Conservation (phyloP, 768 basidiomycete genomes). For the Tylopilus felleus region DNA sequence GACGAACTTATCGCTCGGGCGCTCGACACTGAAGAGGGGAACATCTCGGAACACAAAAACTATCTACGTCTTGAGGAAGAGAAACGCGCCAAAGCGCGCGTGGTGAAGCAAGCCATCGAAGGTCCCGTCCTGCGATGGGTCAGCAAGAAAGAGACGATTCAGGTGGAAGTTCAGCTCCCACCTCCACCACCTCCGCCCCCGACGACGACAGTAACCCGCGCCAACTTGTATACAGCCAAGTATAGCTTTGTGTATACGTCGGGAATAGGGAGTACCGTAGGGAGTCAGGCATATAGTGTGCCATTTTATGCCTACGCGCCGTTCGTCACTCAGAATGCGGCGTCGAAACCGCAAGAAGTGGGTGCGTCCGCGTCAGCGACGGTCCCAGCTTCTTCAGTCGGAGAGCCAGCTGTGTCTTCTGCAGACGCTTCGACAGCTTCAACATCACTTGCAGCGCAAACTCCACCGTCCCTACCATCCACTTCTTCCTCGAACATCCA, state of each 20-base stretch:
- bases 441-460: not conserved
- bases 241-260: conserved; percentile 23
- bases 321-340: conserved; percentile 4
- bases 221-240: conserved; percentile 12
- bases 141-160: conserved; percentile 58
- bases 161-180: conserved; percentile 34
- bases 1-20: conserved; percentile 82
- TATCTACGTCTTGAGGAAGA: conserved; percentile 82
- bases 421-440: not conserved
- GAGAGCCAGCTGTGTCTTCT: not conserved
- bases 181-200: conserved; percentile 30
- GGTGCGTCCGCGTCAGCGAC: not conserved
- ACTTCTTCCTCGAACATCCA: conserved; percentile 1
- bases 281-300: conserved; percentile 23
- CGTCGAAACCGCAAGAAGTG: conserved; percentile 9
- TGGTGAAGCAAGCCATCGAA: conserved; percentile 56
- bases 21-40: conserved; percentile 84
- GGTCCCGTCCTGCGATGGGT: conserved; percentile 74
- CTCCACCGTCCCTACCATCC: not conserved
- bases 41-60: conserved; percentile 71
- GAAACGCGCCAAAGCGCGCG: conserved; percentile 62
- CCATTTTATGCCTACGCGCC: conserved; percentile 29
- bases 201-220: conserved; percentile 12
- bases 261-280: conserved; percentile 2
- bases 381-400: not conserved